Percentiles rank a stretch among this genome's conserved stretches.
phyloP scores from a whole-genome alignment of 106 monocot genomes.

The Dendrobium officinale region DNA sequence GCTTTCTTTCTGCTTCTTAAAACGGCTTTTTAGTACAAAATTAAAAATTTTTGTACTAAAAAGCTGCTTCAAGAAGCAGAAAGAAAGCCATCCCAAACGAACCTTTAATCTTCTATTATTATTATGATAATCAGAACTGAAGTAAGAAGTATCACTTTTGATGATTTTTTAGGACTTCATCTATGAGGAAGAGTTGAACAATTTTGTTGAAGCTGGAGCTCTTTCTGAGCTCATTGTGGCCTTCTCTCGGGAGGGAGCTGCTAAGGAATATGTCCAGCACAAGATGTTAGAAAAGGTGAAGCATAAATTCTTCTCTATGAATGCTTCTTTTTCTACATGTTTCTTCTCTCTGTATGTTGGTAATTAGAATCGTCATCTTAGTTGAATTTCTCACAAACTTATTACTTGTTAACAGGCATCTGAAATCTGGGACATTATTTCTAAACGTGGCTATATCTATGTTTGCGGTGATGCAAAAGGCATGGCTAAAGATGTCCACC shows the following conservation, averaged over 20 bases:
- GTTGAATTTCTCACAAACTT: neutral
- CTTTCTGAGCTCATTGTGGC: conserved; percentile 75
- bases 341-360: conserved; percentile 5
- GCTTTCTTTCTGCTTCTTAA: neutral
- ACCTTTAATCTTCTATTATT: neutral
- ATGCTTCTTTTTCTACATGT: neutral
- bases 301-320: neutral
- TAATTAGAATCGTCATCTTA: neutral
- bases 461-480: conserved; percentile 96
- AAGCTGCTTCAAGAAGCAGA: no score
- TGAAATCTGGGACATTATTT: conserved; percentile 69
- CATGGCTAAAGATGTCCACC: conserved; percentile 90
- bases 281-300: conserved; percentile 75
- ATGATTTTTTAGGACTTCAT: conserved; percentile 61
- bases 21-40: no score
- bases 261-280: conserved; percentile 88
- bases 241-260: conserved; percentile 76
- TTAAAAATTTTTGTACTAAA: no score
- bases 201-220: conserved; percentile 55
- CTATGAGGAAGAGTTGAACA: conserved; percentile 81
- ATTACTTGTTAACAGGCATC: conserved; percentile 38
- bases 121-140: neutral
- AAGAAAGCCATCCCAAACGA: no score
- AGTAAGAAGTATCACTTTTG: neutral
- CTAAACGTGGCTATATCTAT: conserved; percentile 62